Evolutionary conservation across 345 rosid species (phyloP).

Genomic region (Eucalyptus pauciflora): DNA sequence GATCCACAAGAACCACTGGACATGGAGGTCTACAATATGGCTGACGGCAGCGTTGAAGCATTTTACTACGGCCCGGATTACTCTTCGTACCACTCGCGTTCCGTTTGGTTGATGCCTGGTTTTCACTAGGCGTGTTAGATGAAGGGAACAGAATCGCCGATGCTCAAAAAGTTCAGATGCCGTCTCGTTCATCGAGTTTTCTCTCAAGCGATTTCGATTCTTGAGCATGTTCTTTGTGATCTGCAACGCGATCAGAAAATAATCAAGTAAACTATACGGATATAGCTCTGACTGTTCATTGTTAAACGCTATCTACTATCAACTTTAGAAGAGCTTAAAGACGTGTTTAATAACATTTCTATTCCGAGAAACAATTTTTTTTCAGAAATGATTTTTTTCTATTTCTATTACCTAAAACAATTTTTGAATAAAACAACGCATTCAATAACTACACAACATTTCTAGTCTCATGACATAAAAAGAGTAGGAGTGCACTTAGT

Average conservation of each 20-base stretch:
- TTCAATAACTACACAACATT: too few species aligned
- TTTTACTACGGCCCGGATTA: neutral
- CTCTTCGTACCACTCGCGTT: neutral
- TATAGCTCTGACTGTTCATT: neutral
- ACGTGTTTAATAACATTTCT: too few species aligned
- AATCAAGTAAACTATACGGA: neutral
- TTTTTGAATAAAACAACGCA: too few species aligned
- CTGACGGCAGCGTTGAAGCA: neutral
- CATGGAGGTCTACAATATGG: neutral
- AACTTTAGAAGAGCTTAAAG: neutral
- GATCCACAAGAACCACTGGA: neutral
- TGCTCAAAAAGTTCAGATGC: too few species aligned
- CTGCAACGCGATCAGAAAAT: neutral
- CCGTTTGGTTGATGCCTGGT: neutral
- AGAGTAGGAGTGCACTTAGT: too few species aligned
- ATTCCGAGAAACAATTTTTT: too few species aligned
- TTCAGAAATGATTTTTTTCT: too few species aligned
- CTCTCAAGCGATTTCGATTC: too few species aligned
- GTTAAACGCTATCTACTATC: neutral
- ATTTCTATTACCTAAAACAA: too few species aligned
- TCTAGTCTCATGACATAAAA: too few species aligned
- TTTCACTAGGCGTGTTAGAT: neutral
- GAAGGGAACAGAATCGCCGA: neutral
- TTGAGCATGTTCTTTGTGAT: neutral
- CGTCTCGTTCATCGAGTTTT: too few species aligned